phyloP scores from a whole-genome alignment of 495 filamentous ascomycete species.

The Xylaria palmicola region DNA sequence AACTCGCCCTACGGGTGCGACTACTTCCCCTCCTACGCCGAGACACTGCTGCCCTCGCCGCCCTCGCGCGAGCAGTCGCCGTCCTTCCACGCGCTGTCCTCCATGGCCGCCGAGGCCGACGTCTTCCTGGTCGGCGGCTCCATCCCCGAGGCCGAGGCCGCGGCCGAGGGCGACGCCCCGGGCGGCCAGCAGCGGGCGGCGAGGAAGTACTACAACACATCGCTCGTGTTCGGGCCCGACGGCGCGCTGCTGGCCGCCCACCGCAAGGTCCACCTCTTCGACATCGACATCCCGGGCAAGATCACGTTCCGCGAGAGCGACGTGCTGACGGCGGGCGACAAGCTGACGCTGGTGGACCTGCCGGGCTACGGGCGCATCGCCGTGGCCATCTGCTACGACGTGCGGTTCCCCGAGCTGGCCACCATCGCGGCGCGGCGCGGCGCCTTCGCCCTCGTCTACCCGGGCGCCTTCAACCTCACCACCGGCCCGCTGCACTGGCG shows the following conservation, averaged over 20 bases:
- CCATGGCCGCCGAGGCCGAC: conserved; percentile 71
- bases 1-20: conserved; percentile 94
- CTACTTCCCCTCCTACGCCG: conserved; percentile 89
- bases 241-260: conserved; percentile 81
- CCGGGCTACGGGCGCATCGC: conserved; percentile 83
- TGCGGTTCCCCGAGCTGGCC: conserved; percentile 92
- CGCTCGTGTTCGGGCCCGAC: conserved; percentile 72
- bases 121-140: conserved; percentile 87
- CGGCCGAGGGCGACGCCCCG: no score
- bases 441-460: conserved; percentile 83
- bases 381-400: conserved; percentile 93
- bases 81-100: conserved; percentile 78
- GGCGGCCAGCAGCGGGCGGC: no score
- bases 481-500: conserved; percentile 93
- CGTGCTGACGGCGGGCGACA: conserved; percentile 78
- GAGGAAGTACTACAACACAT: conserved; percentile 89
- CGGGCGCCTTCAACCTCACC: conserved; percentile 92
- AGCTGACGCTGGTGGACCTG: conserved; percentile 76
- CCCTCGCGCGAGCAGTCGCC: conserved; percentile 69
- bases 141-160: conserved; percentile 70
- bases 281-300: conserved; percentile 95
- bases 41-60: conserved; percentile 77
- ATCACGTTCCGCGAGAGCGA: conserved; percentile 91
- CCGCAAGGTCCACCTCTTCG: conserved; percentile 96
- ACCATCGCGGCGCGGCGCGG: conserved; percentile 76